phyloP scores from a whole-genome alignment of 2,329 filamentous ascomycete genomes.

The Chrysoporthe austroafricana region DNA sequence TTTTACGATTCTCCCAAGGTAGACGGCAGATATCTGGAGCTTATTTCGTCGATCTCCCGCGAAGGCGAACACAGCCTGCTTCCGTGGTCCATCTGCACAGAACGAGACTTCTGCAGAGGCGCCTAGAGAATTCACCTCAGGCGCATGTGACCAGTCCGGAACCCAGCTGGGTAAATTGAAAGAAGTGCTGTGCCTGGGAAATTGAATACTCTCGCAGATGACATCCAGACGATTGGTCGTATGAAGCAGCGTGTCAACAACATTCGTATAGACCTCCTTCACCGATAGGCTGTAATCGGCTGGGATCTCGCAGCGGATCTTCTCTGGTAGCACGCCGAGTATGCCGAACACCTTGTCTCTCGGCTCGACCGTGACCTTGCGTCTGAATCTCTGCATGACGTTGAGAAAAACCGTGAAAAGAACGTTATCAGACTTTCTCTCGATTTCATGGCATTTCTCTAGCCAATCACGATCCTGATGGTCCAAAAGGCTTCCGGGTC shows the following conservation, averaged over 20 bases:
- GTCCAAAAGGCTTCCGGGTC: no score
- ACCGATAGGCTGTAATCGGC: slow-evolving; percentile 39
- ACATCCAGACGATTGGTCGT: slow-evolving; percentile 38
- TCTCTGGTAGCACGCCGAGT: no score
- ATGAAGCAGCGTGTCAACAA: slow-evolving; percentile 38
- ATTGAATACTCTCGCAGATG: slow-evolving; percentile 42
- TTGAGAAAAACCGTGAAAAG: no score
- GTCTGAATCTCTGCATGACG: no score
- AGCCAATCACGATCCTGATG: no score
- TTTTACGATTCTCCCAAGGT: slow-evolving; percentile 33
- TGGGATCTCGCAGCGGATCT: slow-evolving; percentile 24
- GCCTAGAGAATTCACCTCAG: slow-evolving; percentile 30
- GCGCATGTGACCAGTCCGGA: slow-evolving; percentile 42
- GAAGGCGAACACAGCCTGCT: slow-evolving; percentile 32
- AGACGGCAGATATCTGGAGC: slow-evolving; percentile 37
- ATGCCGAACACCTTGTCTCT: no score
- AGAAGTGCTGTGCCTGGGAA: slow-evolving; percentile 33
- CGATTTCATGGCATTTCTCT: no score
- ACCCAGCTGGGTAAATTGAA: slow-evolving; percentile 39
- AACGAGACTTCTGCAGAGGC: slow-evolving; percentile 30
- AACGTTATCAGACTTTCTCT: no score
- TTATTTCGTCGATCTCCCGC: slow-evolving; percentile 33
- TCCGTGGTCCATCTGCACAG: slow-evolving; percentile 29
- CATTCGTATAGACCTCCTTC: slow-evolving; percentile 40
- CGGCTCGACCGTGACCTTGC: no score